Base-by-base conservation (phyloP, 2,329 filamentous ascomycete genomes). In the Fusarium sacchari region DNA sequence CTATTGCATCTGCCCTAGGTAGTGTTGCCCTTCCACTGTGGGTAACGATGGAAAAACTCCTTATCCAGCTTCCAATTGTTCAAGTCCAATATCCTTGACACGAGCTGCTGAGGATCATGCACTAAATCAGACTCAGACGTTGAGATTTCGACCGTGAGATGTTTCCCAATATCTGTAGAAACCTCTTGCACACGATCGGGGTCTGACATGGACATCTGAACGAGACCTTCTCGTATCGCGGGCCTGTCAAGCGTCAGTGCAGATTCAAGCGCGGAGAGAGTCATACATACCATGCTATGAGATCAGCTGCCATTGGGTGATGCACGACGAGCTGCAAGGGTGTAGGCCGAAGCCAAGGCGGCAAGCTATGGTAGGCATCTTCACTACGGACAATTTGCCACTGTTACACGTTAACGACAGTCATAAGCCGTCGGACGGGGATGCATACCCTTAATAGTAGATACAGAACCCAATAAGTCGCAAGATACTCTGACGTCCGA, bases 181-280 rank as follows among this genome's bases (percentile, higher is more conserved):
- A 67, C 49, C n/a, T 67, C 64, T 6, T 67, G 32, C 15, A 61
- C 17, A 2, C 32, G 37, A 26, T 53, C 37, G 3, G 58, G 32
- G 34, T 67, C 64, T 24, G 50, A 46, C 22, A 62, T 44, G 20
- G 58, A 67, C 58, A 67, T 67, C 20, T 62, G 58, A 15, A 67
- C 56, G 1, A 67, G 58, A 3, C 59, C 64, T 36, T 67, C 64
- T 44, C 64, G 22, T 26, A 67, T 67, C 5, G 52, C 58, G 1
- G 64, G 64, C 64, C 64, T 67, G 12, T 1, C 5, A 28, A 18
- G 4, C 17, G n/a, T 56, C 17, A 49, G 20, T 10, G 8, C 7
- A 4, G 26, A 24, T 28, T 14, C 14, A 24, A 42, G 9, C 22
- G 12, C 4, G 7, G 8, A 30, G 32, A 24, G 24, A 12, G 12